Base-by-base conservation (phyloP, 495 filamentous ascomycete genomes). In the Staphylotrichum tortipilum region DNA sequence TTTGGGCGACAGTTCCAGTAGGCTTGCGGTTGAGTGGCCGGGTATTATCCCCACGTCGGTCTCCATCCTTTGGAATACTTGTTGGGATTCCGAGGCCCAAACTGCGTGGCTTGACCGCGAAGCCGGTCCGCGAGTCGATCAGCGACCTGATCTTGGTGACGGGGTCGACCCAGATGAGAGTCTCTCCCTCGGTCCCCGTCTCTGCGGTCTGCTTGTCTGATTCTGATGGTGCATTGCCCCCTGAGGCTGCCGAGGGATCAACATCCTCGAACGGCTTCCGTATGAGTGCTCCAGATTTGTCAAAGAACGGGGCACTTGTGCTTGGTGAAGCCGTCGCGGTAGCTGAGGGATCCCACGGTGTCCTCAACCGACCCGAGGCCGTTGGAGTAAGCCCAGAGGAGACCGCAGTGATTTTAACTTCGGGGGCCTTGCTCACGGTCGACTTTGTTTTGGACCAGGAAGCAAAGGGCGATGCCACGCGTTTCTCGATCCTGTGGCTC, bases 371-470 rank as follows among this genome's bases (percentile, higher is more conserved):
- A 28, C 10, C 26, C 2, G 26, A 28, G 6, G 26, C 26, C 26
- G 26, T 28, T 28, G 37, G 35, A 22, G 23, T 3, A 21, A 19
- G 4, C 12, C 2, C 19, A 28, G 18, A 23, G 3, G 26, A 37
- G 11, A n/a, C 26, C 1, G 19, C 19, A 7, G 9, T 12, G 4
- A 10, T 12, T 30, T 60, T 58, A 10, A 36, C 24, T 7, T 1
- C 22, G 11, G 17, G 1, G 7, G 2, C 9, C 11, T 44, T 17
- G 5, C 46, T 7, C 3, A 23, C 29, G 6, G 78, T 77, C 21
- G 71, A 73, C 63, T 91, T 94, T 19, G 88, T 71, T 43, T 79
- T 77, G 26, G 80, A 79, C 84, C 86, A 92, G 3, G 59, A 61
- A 44, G 69, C 64, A 49, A 90, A 88, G 11, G 71, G 67, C 5